Conservation (phyloP, 495 filamentous ascomycete genomes). For the Neurospora sp. region DNA sequence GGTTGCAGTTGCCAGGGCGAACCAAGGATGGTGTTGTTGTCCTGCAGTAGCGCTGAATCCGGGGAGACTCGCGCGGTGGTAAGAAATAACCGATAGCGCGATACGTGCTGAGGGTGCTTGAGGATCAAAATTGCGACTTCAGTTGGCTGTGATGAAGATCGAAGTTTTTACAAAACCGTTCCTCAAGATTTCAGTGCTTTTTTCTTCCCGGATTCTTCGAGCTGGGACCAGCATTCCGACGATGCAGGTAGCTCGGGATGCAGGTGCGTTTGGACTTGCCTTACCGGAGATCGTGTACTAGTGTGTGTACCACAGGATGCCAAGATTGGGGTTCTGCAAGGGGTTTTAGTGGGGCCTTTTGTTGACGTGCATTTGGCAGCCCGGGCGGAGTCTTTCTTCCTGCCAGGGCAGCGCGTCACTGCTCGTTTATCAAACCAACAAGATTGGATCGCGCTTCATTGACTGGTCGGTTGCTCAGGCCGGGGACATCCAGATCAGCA, state of each 20-base stretch:
- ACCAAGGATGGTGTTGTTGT: not conserved
- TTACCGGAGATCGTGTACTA: not conserved
- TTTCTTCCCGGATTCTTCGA: not conserved
- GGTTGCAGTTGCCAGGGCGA: constrained; percentile 19
- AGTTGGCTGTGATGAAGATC: not conserved
- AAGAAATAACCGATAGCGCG: not conserved
- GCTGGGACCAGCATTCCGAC: not conserved
- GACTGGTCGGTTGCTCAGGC: not conserved
- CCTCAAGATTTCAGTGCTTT: not conserved
- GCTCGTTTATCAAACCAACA: not conserved
- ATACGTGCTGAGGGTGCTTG: not conserved
- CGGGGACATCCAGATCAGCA: not conserved
- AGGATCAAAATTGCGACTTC: not conserved
- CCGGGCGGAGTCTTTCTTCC: not conserved
- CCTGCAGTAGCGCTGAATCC: constrained; percentile 3
- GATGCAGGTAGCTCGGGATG: not conserved
- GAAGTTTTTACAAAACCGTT: not conserved
- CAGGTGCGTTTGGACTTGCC: not conserved
- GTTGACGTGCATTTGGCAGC: not conserved
- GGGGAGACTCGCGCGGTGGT: not conserved
- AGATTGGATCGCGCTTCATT: not conserved
- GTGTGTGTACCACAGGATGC: not conserved
- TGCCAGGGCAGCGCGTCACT: not conserved
- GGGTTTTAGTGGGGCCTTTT: not conserved
- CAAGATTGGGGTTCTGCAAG: not conserved